phyloP scores from a whole-genome alignment of 164 flowering plant genomes.

The Berberis thunbergii region DNA sequence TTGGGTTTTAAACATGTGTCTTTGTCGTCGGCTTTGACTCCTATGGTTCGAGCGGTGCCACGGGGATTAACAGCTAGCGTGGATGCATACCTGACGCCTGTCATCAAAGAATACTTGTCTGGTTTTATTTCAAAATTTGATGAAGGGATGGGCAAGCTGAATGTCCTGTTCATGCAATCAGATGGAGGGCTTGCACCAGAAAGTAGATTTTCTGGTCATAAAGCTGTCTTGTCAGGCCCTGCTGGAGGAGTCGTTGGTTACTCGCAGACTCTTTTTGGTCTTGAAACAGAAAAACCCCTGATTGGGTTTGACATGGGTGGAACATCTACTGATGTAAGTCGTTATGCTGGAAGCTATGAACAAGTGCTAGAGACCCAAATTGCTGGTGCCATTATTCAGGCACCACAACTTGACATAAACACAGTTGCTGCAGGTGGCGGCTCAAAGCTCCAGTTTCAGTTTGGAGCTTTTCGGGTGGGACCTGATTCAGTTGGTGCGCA shows the following conservation, averaged over 20 bases:
- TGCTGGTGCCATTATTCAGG: slow-evolving; percentile 94
- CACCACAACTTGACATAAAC: slow-evolving; percentile 95
- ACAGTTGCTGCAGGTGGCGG: slow-evolving; percentile 99
- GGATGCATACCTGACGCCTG: slow-evolving; percentile 95
- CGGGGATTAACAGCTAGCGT: slow-evolving; percentile 96
- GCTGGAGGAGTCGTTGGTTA: slow-evolving; percentile 99
- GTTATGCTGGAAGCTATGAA: slow-evolving; percentile 88
- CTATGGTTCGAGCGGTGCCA: slow-evolving; percentile 98
- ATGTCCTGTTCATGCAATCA: slow-evolving; percentile 96
- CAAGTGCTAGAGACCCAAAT: slow-evolving; percentile 92
- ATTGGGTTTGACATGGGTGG: slow-evolving; percentile 99
- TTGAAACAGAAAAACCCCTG: slow-evolving; percentile 85
- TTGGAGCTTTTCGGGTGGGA: slow-evolving; percentile 92
- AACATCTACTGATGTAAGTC: slow-evolving; percentile 95
- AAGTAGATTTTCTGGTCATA: slow-evolving; percentile 93
- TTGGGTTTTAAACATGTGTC: slow-evolving; percentile 93
- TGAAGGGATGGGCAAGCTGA: slow-evolving; percentile 58
- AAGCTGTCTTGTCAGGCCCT: slow-evolving; percentile 95
- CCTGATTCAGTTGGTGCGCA: slow-evolving; percentile 99
- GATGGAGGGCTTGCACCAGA: slow-evolving; percentile 99
- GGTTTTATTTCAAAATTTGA: slow-evolving; percentile 91
- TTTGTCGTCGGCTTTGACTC: slow-evolving; percentile 82
- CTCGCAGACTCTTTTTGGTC: slow-evolving; percentile 81
- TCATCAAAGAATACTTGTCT: slow-evolving; percentile 80
- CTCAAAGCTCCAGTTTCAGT: slow-evolving; percentile 84